Base-by-base conservation (phyloP, 345 rosid species). In the Gossypium ekmanianum region DNA sequence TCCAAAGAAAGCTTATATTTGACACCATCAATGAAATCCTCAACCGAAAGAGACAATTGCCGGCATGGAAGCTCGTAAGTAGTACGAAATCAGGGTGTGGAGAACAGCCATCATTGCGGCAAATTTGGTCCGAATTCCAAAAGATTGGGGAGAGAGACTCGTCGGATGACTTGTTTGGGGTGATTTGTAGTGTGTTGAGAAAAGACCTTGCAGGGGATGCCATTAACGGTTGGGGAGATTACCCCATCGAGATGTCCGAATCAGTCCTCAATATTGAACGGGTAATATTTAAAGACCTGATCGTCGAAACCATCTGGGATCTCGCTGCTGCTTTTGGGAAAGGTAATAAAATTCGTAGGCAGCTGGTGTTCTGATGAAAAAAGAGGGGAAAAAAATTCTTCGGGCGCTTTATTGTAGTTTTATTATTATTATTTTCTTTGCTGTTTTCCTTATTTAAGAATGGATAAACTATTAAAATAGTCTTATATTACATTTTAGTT, bases 171-270 rank as follows among this genome's bases (percentile, higher is more conserved):
- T 63, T 90, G 75, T 80, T 85, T n/a, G 87, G 91, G 74, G 87
- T 82, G 63, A 89, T 95, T 22, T 86, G 90, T 14, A 86, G 93
- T 55, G 84, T 90, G 70, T 85, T 95, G 2, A 84, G 76, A 77
- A 95, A 85, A 83, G 99, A 95, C 80, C 85, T 95, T 0, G 87
- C 88, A 0, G 87, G 87, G 59, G 97, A 93, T 68, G 80, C 87
- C 4, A 13, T 80, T 14, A 77, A 77, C 54, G 86, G 87, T 47
- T 91, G 98, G 98, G 88, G 74, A 34, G 88, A 90, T 29, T 81
- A 83, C 74, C 88, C 89, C 5, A 55, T 84, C 39, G 97, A 93
- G 87, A 75, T 84, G 85, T 90, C 99, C 1, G 96, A 95, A 69
- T 79, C 88, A 0, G 94, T 89, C 43, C 85, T 95, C 16, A 89